Base-by-base conservation (phyloP, 2,329 filamentous ascomycete genomes). In the Monosporascus ibericus region DNA sequence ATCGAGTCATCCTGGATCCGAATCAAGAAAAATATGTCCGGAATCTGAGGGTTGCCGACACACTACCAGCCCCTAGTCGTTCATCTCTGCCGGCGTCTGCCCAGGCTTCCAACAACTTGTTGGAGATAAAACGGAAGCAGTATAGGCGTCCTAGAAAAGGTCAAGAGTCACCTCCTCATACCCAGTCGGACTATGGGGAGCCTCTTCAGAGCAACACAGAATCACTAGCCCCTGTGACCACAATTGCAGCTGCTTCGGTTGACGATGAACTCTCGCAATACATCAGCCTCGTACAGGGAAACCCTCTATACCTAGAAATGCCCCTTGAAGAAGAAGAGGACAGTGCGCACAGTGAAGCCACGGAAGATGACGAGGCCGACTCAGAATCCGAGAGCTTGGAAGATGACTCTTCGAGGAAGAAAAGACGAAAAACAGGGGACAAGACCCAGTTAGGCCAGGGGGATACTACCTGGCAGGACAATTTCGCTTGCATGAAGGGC, bases 251-350 rank as follows among this genome's bases (percentile, higher is more conserved):
- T 9, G 25, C 25, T 11, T 24, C 47, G n/a, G 49, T 39, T 17
- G 52, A 57, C 25, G 52, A 52, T 25, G 53, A 56, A 18, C 49
- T 57, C 27, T 54, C 56, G 3, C 48, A 54, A n/a, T 55, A 54
- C 14, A 90, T 94, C 53, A 70, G 78, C 34, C 75, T 86, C 61
- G 75, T 85, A 47, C 81, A 79, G 60, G 74, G 80, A 51, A 77
- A 81, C 34, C 79, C 80, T 8, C 5, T 46, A 17, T 27, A 27
- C n/a, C 42, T 22, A 17, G 14, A 18, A 25, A 22, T 46, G 24
- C 24, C 42, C 9, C 42, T 46, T 25, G 42, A 55, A 44, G 54
- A 60, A 44, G 48, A 56, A 24, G 59, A 59, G 24, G 59, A 54
- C 25, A 48, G 53, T 4, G 55, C 55, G 24, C 59, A 60, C 36